Evolutionary conservation across 2,329 filamentous ascomycete genomes (phyloP), one percentile per base, ranked within the genome.

Genomic region (Colletotrichum sp.): DNA sequence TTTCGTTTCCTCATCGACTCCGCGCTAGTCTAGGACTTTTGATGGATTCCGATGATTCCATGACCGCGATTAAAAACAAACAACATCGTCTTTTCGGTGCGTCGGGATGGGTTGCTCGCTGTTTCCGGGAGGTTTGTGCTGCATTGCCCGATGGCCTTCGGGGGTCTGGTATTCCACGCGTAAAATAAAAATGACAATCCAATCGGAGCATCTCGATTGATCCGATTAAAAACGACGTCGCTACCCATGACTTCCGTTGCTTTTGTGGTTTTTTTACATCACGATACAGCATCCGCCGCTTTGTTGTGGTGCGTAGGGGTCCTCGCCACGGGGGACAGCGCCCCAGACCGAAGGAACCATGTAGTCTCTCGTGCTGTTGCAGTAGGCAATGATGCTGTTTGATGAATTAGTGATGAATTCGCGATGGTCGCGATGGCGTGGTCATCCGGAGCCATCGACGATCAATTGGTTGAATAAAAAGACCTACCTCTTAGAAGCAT

Each of bases 341-440:
- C 96, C 96, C 97, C 97, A 99, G 85, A 98, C 95, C 70, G 96
- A 98, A 67, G 96, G 96, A 70, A 99, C 96, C 97, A 99, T 99
- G 89, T 98, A 99, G 86, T 99, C 97, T 86, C 96, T 94, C 81
- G 97, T 98, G 86, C 95, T 96, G 87, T 98, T 98, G 87, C 96
- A 99, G 89, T 99, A 99, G 81, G 95, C 95, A 85, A 99, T 99
- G 85, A 99, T 94, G 86, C 97, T 99, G 83, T 7, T 7, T 30
- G 8, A 39, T 4, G n/a, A 48, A 32, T 75, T 68, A 32, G 71
- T 57, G 21, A 66, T 77, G 39, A 75, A 9, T 28, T 67, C 21
- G 12, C 26, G 32, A 15, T 24, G 21, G 21, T 34, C 36, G 55
- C n/a, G 32, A 65, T 74, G 30, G 12, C 52, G 30, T 36, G 34